phyloP scores from a whole-genome alignment of 441 rosid species.

The Cnidoscolus chayamansa region DNA sequence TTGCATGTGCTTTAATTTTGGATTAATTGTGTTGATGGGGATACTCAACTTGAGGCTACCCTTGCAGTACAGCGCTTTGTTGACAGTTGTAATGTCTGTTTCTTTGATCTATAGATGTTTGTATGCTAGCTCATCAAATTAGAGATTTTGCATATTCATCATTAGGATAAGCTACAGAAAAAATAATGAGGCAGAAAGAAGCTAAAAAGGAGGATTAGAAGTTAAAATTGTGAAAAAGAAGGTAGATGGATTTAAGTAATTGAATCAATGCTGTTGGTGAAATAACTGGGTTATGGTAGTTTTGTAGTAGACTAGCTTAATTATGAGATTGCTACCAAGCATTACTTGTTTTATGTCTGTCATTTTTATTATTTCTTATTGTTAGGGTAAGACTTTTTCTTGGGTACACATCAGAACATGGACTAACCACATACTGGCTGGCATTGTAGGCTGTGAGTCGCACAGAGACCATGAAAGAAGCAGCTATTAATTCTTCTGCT shows the following conservation, averaged over 20 bases:
- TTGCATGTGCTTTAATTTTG: not conserved
- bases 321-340: not conserved
- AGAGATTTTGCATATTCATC: not conserved
- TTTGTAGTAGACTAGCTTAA: not conserved
- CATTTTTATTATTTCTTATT: not conserved
- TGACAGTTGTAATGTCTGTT: no score
- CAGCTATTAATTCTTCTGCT: constrained; percentile 34
- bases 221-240: not conserved
- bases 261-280: not conserved
- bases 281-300: not conserved
- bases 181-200: not conserved
- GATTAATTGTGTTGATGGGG: not conserved
- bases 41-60: not conserved
- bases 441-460: constrained; percentile 38
- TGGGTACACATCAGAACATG: not conserved
- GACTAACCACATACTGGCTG: constrained; percentile 19
- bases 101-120: not conserved
- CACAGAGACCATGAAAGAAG: constrained; percentile 32
- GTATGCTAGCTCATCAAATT: not conserved
- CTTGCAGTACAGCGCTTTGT: not conserved
- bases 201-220: constrained; percentile 1
- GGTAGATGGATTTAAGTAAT: not conserved
- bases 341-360: no score
- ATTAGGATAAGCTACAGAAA: not conserved
- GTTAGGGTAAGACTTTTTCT: not conserved